Base-by-base conservation (phyloP, 2,329 filamentous ascomycete genomes). In the Scedosporium dehoogii region DNA sequence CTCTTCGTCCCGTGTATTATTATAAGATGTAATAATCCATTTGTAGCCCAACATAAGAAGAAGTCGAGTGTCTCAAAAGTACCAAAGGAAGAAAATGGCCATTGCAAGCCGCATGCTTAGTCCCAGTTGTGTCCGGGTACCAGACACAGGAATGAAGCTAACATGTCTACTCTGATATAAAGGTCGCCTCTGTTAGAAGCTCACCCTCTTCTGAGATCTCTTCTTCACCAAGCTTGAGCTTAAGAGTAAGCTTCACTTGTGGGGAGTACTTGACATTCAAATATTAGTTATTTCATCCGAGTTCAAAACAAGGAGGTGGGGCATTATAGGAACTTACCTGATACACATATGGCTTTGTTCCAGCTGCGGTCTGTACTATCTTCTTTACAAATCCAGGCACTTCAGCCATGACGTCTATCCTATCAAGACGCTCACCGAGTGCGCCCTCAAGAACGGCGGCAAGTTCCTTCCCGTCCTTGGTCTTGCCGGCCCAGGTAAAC, bases 331-430 rank as follows among this genome's bases (percentile, higher is more conserved):
- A 33, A 73, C 81, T 67, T 75, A 92, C 91, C 82, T 96, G 94
- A 77, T 97, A 99, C 69, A 99, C 97, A 75, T 97, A 99, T 4
- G 94, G 94, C 79, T 92, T 94, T 29, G 94, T 96, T 65, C 94
- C 94, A 3, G 88, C 91, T 12, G 93, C 91, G 66, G 85, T 88
- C 53, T 90, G 90, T 27, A 96, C 92, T 72, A 99, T 91, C 69
- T 87, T 87, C 84, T 99, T 99, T 74, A 99, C 88, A 70, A 99
- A 96, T 33, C 89, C 91, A 3, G 94, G 94, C 42, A 99, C 89
- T 75, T 99, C 92, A 25, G 90, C 91, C 91, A 99, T 96, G 69
- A 99, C 88, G 76, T 99, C 94, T 66, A 99, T 86, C 46, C 72
- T 70, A 75, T 99, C 94, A 38, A 88, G 77, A 59, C 86, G 85